phyloP scores from a whole-genome alignment of 1,284 basidiomycete species.

The Laetiporus sulphureus region DNA sequence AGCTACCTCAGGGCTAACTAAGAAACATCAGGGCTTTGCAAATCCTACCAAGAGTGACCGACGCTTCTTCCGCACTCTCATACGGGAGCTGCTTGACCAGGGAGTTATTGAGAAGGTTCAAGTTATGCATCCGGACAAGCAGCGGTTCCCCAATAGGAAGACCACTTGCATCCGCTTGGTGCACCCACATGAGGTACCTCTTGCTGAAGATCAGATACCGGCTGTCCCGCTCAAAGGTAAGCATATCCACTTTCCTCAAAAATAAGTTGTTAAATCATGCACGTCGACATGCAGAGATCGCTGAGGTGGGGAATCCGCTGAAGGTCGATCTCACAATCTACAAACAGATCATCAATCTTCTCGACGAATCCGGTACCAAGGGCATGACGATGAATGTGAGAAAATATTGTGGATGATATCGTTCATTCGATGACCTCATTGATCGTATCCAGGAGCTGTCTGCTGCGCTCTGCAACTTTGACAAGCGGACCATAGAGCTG shows the following conservation, averaged over 20 bases:
- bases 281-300: background rate
- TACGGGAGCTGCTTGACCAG: constrained; percentile 63
- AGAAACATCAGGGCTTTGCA: constrained; percentile 56
- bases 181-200: constrained; percentile 28
- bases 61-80: constrained; percentile 67
- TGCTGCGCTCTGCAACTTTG: constrained; percentile 56
- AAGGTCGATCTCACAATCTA: constrained; percentile 63
- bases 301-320: constrained; percentile 24
- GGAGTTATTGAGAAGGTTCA: constrained; percentile 68
- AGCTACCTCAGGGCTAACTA: too few species aligned
- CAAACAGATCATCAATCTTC: constrained; percentile 64
- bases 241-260: too few species aligned
- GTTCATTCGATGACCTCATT: background rate
- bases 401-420: constrained; percentile 3
- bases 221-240: background rate
- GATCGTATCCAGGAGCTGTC: constrained; percentile 53
- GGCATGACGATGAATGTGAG: constrained; percentile 69
- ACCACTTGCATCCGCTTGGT: constrained; percentile 60
- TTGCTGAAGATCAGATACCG: constrained; percentile 12
- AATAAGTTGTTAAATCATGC: too few species aligned
- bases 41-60: constrained; percentile 68
- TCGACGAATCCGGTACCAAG: constrained; percentile 55
- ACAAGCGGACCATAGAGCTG: constrained; percentile 72
- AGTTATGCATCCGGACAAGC: constrained; percentile 48
- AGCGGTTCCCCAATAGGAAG: constrained; percentile 33